Percentiles rank a stretch among this genome's conserved stretches.
Conservation (phyloP, 148 eudicot species). For the Heliamphora exappendiculata region DNA sequence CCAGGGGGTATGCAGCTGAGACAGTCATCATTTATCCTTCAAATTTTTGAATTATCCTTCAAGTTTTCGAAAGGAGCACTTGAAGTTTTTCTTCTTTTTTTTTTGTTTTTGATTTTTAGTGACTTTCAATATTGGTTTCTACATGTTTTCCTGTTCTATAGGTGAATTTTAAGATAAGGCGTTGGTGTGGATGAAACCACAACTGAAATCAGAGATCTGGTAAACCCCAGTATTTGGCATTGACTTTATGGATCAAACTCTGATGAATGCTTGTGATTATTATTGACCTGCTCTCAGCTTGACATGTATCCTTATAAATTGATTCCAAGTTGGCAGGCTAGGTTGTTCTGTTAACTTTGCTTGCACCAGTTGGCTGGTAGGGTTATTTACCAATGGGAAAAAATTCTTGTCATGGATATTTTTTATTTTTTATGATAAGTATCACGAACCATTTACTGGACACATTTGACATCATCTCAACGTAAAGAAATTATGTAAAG, state of each 20-base stretch:
- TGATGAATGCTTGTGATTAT: neutral
- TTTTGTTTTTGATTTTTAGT: neutral
- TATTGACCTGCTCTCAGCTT: neutral
- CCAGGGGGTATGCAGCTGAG: constrained; percentile 63
- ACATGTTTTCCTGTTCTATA: neutral
- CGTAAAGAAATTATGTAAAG: too few relatives aligned
- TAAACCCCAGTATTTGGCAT: neutral
- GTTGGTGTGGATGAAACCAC: neutral
- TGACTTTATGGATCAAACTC: neutral
- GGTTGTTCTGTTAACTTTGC: neutral
- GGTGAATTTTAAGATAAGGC: neutral
- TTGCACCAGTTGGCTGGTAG: neutral
- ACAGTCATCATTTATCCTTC: neutral
- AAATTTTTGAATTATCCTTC: neutral
- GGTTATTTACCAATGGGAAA: neutral
- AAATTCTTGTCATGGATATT: neutral
- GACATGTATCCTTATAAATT: neutral
- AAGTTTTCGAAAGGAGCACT: neutral
- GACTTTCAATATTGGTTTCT: neutral
- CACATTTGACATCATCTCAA: neutral
- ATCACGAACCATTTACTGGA: neutral
- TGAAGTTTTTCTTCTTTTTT: neutral
- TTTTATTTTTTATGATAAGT: neutral
- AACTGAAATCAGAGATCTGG: neutral
- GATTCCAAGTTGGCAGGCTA: constrained; percentile 2